phyloP scores from a whole-genome alignment of 148 eudicot genomes.

The Beta vulgaris region DNA sequence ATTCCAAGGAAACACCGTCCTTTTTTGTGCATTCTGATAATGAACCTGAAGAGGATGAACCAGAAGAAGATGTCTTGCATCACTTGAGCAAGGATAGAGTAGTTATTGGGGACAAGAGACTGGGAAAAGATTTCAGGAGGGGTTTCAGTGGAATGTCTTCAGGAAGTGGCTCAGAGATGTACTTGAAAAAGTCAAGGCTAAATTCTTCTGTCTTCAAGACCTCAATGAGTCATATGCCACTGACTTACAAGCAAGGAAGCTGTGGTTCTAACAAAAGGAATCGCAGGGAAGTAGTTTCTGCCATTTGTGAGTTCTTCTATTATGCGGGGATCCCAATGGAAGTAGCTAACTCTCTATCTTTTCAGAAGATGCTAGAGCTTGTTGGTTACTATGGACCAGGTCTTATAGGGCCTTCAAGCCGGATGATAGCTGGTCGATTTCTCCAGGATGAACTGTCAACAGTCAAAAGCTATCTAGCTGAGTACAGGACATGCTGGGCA shows the following conservation, averaged over 20 bases:
- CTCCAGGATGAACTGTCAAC: slow-evolving; percentile 73
- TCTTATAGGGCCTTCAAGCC: slow-evolving; percentile 65
- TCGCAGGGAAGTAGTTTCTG: slow-evolving; percentile 70
- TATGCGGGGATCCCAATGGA: slow-evolving; percentile 81
- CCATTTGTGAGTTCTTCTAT: slow-evolving; percentile 85
- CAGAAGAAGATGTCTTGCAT: slow-evolving; percentile 51
- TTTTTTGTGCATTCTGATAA: slow-evolving; percentile 71
- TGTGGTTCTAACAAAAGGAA: slow-evolving; percentile 40
- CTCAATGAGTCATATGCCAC: slow-evolving; percentile 44
- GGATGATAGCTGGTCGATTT: slow-evolving; percentile 59
- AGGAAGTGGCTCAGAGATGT: slow-evolving; percentile 51
- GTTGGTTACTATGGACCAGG: slow-evolving; percentile 83
- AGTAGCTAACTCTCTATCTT: slow-evolving; percentile 67
- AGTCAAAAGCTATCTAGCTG: slow-evolving; percentile 57
- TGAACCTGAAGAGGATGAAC: slow-evolving; percentile 75
- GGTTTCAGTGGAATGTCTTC: slow-evolving; percentile 43
- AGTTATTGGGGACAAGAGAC: slow-evolving; percentile 44
- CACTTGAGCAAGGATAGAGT: slow-evolving; percentile 45
- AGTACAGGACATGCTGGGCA: slow-evolving; percentile 83
- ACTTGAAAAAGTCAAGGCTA: slow-evolving; percentile 48
- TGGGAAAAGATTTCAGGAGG: slow-evolving; percentile 47
- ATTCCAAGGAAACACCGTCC: slow-evolving; percentile 57
- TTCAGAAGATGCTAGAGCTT: slow-evolving; percentile 86
- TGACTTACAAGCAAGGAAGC: slow-evolving; percentile 43
- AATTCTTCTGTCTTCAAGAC: slow-evolving; percentile 41